Evolutionary conservation across 2,329 filamentous ascomycete species (phyloP).

Genomic region (Fusarium redolens): DNA sequence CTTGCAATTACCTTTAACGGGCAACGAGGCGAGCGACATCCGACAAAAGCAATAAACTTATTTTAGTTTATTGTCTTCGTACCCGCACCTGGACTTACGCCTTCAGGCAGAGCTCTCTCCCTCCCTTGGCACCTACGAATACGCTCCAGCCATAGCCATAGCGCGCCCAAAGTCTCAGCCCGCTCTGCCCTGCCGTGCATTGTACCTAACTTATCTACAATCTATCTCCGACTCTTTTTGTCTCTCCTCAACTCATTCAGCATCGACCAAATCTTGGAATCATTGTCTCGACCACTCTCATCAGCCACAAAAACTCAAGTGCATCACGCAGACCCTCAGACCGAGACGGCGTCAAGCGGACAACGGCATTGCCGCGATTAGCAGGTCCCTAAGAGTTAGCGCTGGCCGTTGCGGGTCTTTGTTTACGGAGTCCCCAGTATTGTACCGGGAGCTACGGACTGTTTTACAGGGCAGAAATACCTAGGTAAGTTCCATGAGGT

Average conservation of each 20-base stretch:
- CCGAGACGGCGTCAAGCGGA: slow-evolving; percentile 40
- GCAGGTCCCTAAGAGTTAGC: slow-evolving; percentile 37
- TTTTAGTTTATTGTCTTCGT: background rate
- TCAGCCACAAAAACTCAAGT: slow-evolving; percentile 1
- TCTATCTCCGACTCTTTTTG: background rate
- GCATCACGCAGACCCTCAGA: slow-evolving; percentile 15
- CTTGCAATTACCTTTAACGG: slow-evolving; percentile 18
- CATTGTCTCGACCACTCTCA: background rate
- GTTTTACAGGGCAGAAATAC: slow-evolving; percentile 29
- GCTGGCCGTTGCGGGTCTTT: slow-evolving; percentile 42
- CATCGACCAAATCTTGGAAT: background rate
- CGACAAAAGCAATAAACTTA: slow-evolving; percentile 30
- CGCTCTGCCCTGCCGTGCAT: slow-evolving; percentile 20
- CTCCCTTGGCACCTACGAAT: slow-evolving; percentile 25
- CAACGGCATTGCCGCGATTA: slow-evolving; percentile 47
- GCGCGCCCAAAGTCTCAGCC: slow-evolving; percentile 32
- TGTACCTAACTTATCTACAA: slow-evolving; percentile 2
- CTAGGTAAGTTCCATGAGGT: slow-evolving; percentile 29
- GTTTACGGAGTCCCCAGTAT: slow-evolving; percentile 31
- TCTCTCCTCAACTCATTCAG: background rate
- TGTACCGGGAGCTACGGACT: slow-evolving; percentile 44
- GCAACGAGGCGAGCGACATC: slow-evolving; percentile 24
- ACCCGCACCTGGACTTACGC: background rate
- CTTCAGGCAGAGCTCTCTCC: background rate
- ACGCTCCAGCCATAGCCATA: slow-evolving; percentile 25